Evolutionary conservation across 2,329 filamentous ascomycete species (phyloP), one percentile per base, ranked within the genome.

Genomic region (Xylariales sp.): DNA sequence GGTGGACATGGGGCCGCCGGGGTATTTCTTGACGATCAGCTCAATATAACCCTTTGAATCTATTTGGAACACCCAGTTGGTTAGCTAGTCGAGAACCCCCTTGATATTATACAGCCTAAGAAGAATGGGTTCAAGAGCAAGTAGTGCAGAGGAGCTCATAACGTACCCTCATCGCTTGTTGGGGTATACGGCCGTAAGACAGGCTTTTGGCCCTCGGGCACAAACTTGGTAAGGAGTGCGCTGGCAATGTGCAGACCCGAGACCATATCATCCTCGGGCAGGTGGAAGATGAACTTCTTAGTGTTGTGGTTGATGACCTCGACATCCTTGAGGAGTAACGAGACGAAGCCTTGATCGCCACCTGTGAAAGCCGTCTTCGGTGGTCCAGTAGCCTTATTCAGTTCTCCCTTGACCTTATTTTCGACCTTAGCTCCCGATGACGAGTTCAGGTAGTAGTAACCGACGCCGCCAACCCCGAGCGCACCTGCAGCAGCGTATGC

Each of bases 141-240:
- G 18, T 5, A 46, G 30, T 39, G 3, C 5, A 6, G 39, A 57
- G 50, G 41, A 30, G 23, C 2, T 5, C 9, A 9, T 0, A 45
- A 72, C 85, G 73, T 78, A 92, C 91, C 85, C 81, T 97, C 94
- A 78, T 97, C 94, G 77, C 89, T 97, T 75, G 91, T 88, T 61
- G 96, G 95, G 5, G 96, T 99, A 83, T 99, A 99, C 6, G 96
- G 96, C 71, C 96, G 88, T 71, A 99, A 88, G 10, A 93, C 90
- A 41, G 93, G 86, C 89, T 98, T 98, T 80, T 93, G 88, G 77
- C 89, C 90, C 68, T 90, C 89, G n/a, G 88, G 87, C 85, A 97
- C 93, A 86, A 90, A 97, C 83, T 97, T 97, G 73, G 96, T 96
- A 79, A 99, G 85, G 74, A 99, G 82, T 53, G 94, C 94, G 87